These are phyloP conservation scores for Cetradonia linearis DNA, from an alignment of 495 filamentous ascomycete genomes.

Conservation along the genomic window DNA sequence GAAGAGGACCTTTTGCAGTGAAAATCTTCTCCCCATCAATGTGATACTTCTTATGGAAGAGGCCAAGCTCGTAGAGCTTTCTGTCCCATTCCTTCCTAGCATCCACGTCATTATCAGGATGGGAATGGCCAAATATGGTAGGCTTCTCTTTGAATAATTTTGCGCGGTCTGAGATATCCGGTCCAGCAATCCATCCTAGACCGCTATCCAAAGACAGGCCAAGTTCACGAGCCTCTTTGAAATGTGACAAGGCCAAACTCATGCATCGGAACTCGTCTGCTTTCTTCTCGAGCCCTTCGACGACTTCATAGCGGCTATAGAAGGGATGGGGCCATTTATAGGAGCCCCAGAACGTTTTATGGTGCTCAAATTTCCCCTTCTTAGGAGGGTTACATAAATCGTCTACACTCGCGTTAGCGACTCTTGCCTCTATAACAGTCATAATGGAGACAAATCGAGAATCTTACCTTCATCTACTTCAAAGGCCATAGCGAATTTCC, in stretches of 20 bases:
- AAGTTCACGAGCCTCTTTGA: conserved; percentile 37
- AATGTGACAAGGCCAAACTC: conserved; percentile 37
- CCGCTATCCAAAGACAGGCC: conserved; percentile 47
- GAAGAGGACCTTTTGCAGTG: background rate
- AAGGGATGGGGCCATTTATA: conserved; percentile 43
- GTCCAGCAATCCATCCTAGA: conserved; percentile 44
- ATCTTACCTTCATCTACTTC: conserved; percentile 38
- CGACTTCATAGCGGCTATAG: conserved; percentile 39
- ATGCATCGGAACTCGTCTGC: conserved; percentile 44
- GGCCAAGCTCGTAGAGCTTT: conserved; percentile 5
- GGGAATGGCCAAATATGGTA: conserved; percentile 18
- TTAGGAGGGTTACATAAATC: conserved; percentile 16
- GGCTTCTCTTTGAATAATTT: conserved; percentile 20
- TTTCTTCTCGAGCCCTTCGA: conserved; percentile 40
- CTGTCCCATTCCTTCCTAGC: conserved; percentile 10
- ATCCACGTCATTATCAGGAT: conserved; percentile 3
- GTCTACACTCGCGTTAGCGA: background rate
- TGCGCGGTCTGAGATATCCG: conserved; percentile 30
- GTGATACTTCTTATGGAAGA: background rate
- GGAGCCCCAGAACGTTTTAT: conserved; percentile 40
- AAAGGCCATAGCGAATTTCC: conserved; percentile 44
- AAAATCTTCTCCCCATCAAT: conserved; percentile 1
- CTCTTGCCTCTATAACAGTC: no score
- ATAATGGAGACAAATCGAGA: background rate
- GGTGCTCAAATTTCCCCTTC: conserved; percentile 33